phyloP scores from a whole-genome alignment of 495 filamentous ascomycete species.

The Podospora pseudopauciseta region DNA sequence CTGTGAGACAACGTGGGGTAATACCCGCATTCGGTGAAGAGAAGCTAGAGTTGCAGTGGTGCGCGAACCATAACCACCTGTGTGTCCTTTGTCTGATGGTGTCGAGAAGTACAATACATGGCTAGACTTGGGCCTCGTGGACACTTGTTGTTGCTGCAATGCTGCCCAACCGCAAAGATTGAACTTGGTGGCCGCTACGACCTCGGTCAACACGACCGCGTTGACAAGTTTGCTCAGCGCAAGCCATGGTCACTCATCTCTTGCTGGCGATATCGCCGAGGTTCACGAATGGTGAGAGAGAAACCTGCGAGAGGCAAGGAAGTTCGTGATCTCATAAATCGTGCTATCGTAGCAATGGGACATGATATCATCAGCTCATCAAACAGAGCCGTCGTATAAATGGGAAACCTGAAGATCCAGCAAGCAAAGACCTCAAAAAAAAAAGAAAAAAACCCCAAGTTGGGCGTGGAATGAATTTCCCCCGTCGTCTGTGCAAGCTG shows the following conservation, averaged over 20 bases:
- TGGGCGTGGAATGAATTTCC: no score
- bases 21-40: neutral
- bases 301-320: no score
- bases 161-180: neutral
- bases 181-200: neutral
- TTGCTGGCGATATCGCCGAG: neutral
- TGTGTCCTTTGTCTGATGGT: neutral
- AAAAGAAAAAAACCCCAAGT: no score
- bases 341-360: no score
- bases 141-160: neutral
- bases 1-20: no score
- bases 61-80: neutral
- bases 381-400: no score
- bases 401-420: no score
- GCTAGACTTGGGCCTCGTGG: neutral
- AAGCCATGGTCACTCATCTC: neutral
- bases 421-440: no score
- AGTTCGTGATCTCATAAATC: no score
- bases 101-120: neutral
- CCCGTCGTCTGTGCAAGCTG: no score
- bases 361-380: no score
- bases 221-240: neutral
- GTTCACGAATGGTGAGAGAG: no score
- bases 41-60: neutral
- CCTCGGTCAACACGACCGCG: neutral